Evolutionary conservation across 2,329 filamentous ascomycete genomes (phyloP).

Genomic region (Shiraia bambusicola): DNA sequence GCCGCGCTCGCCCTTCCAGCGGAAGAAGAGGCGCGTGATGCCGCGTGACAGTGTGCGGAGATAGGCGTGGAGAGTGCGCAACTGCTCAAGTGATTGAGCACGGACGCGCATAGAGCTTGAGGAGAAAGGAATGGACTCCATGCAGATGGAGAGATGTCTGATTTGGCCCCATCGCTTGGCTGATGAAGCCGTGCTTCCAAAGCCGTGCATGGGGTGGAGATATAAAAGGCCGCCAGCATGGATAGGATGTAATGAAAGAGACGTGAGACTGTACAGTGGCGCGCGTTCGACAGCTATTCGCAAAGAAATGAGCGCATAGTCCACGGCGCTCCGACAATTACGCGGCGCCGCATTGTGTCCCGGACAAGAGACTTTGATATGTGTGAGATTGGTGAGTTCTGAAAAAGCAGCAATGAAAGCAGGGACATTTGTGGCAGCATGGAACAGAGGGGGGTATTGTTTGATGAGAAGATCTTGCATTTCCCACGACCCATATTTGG

Average conservation of each 20-base stretch:
- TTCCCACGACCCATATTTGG: slow-evolving; percentile 78
- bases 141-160: slow-evolving; percentile 68
- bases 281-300: slow-evolving; percentile 79
- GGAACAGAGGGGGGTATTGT: slow-evolving; percentile 86
- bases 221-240: slow-evolving; percentile 77
- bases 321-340: slow-evolving; percentile 75
- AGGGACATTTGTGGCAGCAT: slow-evolving; percentile 83
- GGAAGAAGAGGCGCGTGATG: slow-evolving; percentile 72
- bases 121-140: slow-evolving; percentile 68
- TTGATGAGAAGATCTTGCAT: slow-evolving; percentile 79
- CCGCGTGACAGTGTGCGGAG: slow-evolving; percentile 67
- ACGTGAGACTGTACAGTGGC: slow-evolving; percentile 64
- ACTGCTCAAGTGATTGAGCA: slow-evolving; percentile 65
- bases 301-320: slow-evolving; percentile 85
- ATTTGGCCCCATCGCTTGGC: slow-evolving; percentile 77
- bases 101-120: slow-evolving; percentile 54
- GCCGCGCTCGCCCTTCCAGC: slow-evolving; percentile 72
- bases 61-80: slow-evolving; percentile 72
- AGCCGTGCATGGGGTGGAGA: slow-evolving; percentile 71
- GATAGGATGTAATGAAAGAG: slow-evolving; percentile 71
- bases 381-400: slow-evolving; percentile 67
- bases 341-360: slow-evolving; percentile 66
- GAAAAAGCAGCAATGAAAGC: slow-evolving; percentile 77
- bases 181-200: slow-evolving; percentile 72
- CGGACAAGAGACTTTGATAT: slow-evolving; percentile 75